Conservation (phyloP, 2,329 filamentous ascomycete species). For the Hypoxylon sp. region DNA sequence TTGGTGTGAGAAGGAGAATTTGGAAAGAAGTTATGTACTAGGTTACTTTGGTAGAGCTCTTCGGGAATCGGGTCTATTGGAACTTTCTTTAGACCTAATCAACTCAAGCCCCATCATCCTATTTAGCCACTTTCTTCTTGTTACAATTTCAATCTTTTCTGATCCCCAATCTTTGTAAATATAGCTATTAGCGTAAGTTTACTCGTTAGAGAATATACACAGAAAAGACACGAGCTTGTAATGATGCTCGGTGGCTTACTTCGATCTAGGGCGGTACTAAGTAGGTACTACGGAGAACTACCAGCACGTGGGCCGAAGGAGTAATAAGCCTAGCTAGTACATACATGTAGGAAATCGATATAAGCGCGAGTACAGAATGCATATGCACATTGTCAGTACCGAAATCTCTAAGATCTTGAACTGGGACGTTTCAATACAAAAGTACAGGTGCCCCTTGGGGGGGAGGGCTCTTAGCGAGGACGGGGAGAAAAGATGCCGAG, state of each 20-base stretch:
- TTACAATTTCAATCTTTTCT: constrained; percentile 32
- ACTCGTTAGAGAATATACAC: constrained; percentile 29
- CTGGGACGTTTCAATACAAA: constrained; percentile 24
- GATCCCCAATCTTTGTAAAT: neutral
- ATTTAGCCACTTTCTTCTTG: constrained; percentile 13
- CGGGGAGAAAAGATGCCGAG: constrained; percentile 18
- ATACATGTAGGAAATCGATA: constrained; percentile 16
- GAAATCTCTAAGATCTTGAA: constrained; percentile 32
- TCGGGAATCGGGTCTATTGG: constrained; percentile 15
- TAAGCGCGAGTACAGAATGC: constrained; percentile 32
- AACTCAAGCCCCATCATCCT: neutral
- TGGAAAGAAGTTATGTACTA: neutral
- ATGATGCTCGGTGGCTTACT: constrained; percentile 39
- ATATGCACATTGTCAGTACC: constrained; percentile 39
- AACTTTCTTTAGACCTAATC: constrained; percentile 7
- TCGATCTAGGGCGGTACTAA: constrained; percentile 38
- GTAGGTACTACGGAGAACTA: constrained; percentile 26
- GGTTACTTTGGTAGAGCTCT: constrained; percentile 8
- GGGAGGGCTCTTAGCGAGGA: neutral
- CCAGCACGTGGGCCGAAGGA: constrained; percentile 42
- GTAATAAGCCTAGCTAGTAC: constrained; percentile 40
- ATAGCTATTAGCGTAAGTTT: neutral
- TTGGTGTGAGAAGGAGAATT: constrained; percentile 7
- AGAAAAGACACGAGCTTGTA: constrained; percentile 18
- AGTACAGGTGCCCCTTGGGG: constrained; percentile 22